phyloP scores from a whole-genome alignment of 495 filamentous ascomycete species.

The Aspergillus biplanus region DNA sequence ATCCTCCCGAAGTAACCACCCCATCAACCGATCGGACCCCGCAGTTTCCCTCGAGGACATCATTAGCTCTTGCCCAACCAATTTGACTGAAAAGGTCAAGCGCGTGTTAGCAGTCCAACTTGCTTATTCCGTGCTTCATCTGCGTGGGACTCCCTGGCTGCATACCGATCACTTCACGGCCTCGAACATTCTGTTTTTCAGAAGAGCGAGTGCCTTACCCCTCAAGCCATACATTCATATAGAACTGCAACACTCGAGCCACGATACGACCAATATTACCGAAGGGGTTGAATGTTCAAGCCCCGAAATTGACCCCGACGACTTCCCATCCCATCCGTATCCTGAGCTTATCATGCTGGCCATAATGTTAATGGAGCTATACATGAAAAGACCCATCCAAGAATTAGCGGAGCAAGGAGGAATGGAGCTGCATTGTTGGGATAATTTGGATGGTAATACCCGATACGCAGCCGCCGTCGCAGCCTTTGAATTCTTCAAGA shows the following conservation, averaged over 20 bases:
- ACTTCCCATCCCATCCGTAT: slow-evolving; percentile 18
- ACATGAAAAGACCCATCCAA: slow-evolving; percentile 8
- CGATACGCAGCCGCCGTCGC: slow-evolving; percentile 11
- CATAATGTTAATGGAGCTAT: slow-evolving; percentile 21
- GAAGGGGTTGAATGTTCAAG: neutral
- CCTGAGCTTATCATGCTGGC: slow-evolving; percentile 19
- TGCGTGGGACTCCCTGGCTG: slow-evolving; percentile 19
- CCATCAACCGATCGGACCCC: slow-evolving; percentile 7
- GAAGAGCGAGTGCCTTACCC: slow-evolving; percentile 1
- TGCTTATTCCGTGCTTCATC: slow-evolving; percentile 16
- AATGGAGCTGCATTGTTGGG: slow-evolving; percentile 6
- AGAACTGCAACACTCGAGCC: neutral
- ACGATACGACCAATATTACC: neutral
- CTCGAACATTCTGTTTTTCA: slow-evolving; percentile 17
- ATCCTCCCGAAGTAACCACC: slow-evolving; percentile 7
- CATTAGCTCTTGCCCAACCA: slow-evolving; percentile 4
- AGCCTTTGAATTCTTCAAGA: slow-evolving; percentile 12
- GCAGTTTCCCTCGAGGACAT: slow-evolving; percentile 15
- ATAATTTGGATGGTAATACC: slow-evolving; percentile 10
- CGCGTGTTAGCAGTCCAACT: slow-evolving; percentile 18
- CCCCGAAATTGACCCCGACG: slow-evolving; percentile 16
- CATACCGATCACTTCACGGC: slow-evolving; percentile 1
- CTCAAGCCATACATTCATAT: slow-evolving; percentile 20
- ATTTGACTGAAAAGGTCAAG: slow-evolving; percentile 21
- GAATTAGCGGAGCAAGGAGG: slow-evolving; percentile 13